Base-by-base conservation (phyloP, 371 early-diverging fungal species). In the Mucor irregularis region DNA sequence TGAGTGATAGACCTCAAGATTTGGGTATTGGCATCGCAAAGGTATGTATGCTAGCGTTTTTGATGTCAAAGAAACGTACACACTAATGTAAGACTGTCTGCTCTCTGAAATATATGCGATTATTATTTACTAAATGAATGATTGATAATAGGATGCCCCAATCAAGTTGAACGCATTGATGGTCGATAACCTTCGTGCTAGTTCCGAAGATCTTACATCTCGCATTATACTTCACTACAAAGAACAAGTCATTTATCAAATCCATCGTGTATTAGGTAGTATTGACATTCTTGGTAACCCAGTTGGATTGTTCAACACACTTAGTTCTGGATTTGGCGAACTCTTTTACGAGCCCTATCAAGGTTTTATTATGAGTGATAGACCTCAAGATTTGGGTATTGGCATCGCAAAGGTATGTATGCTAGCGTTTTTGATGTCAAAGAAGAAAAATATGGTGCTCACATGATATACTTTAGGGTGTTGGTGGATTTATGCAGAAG, bases 201-300 rank as follows among this genome's bases (percentile, higher is more conserved):
- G 89, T 14, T 58, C 72, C 19, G 66, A 76, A 43, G 83, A 80
- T 37, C 29, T 78, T 2, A 48, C 59, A 2, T 50, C 67, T 1
- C 66, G 74, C 7, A 64, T 78, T 25, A 52, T 61, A 14, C 46
- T 73, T 1, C 91, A 92, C 69, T 94, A 93, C 52, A 75, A 81
- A 21, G 89, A 91, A 28, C 90, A 92, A 63, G 67, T 87, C 4
- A 72, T 92, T 13, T 87, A 86, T 49, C 93, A 95, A 68, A 68
- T 94, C 9, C 90, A 94, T 73, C 89, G 86, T 58, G 76, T 95
- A 3, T 74, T 95, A 7, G 96, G 96, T 13, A 90, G 92, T 42
- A 94, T 91, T 8, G 95, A 95, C 57, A 69, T 95, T 31, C 74
- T 95, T 21, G 96, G 96, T 24, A 95, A 95, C 56, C 96, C 96